Conservation (phyloP, 129 eudicot genomes). For the Erigeron canadensis region DNA sequence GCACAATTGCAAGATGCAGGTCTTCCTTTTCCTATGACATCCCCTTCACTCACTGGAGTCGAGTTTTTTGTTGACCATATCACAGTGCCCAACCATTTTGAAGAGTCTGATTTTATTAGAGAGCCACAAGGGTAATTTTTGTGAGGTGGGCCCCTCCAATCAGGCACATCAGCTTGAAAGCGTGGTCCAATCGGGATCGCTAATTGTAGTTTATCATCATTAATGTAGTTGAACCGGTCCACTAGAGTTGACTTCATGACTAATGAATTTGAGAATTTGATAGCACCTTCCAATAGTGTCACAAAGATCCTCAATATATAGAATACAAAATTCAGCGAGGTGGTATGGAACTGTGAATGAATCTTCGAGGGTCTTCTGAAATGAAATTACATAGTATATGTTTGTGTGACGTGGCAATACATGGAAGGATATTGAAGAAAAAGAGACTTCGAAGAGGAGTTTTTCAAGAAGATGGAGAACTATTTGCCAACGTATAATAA, state of each 20-base stretch:
- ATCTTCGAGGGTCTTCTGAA: slow-evolving; percentile 17
- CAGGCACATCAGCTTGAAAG: slow-evolving; percentile 61
- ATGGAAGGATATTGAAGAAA: slow-evolving; percentile 14
- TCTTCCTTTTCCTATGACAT: slow-evolving; percentile 51
- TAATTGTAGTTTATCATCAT: slow-evolving; percentile 25
- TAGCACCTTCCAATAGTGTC: slow-evolving; percentile 13
- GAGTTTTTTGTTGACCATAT: slow-evolving; percentile 41
- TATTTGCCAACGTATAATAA: background rate
- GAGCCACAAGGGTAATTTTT: background rate
- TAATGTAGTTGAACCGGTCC: slow-evolving; percentile 44
- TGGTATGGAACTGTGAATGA: slow-evolving; percentile 1
- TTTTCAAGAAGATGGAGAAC: slow-evolving; percentile 3
- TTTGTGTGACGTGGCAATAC: slow-evolving; percentile 10
- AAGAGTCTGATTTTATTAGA: slow-evolving; percentile 16
- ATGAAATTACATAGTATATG: slow-evolving; percentile 20
- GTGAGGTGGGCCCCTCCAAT: slow-evolving; percentile 39
- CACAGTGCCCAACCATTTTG: slow-evolving; percentile 47
- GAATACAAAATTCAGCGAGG: background rate
- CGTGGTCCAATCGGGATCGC: slow-evolving; percentile 70
- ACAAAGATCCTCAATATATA: slow-evolving; percentile 1
- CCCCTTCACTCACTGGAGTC: slow-evolving; percentile 1
- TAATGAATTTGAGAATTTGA: slow-evolving; percentile 8
- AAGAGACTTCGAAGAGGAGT: slow-evolving; percentile 3
- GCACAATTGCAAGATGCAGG: slow-evolving; percentile 39
- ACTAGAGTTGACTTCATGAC: slow-evolving; percentile 18